Evolutionary conservation across 768 basidiomycete species (phyloP), one percentile per base, ranked within the genome.

Genomic region (Boletus vermiculosoides): DNA sequence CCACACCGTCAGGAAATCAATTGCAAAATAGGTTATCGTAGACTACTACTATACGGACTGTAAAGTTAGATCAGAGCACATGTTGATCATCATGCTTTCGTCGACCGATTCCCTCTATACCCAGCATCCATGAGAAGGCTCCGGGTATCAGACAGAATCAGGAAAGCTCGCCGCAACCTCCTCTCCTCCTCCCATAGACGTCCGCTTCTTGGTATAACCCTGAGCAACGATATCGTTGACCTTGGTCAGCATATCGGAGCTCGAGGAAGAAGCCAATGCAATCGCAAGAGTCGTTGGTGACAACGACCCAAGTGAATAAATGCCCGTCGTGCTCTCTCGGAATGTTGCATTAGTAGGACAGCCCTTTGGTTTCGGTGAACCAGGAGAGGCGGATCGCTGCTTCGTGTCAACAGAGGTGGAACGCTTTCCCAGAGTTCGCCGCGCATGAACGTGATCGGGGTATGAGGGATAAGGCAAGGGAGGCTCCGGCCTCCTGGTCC

Each of bases 221-320:
- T 57, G 64, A 22, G 68, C 64, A 31, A 79, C 64, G 22, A 78
- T 75, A 20, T 72, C 67, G 31, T 74, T 73, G 3, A 79, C 74
- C 48, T 60, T 71, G 54, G 50, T 61, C 18, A 76, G 52, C 52
- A 72, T 65, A 16, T 67, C 69, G 34, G 34, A 45, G 45, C 64
- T 72, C 31, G 66, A 52, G 5, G 63, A 55, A n/a, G 67, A 56
- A 3, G 59, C 63, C 45, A 71, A 42, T 2, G 57, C 65, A 15
- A 64, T 47, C 20, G 63, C 66, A 0, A 70, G 59, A 41, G 60
- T 61, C 20, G 62, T 68, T 6, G 62, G 69, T 5, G 69, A 68
- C 23, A 68, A 39, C 23, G 69, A 59, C 3, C 58, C 66, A 2
- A 64, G 56, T 4, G 55, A 59, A 49, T 37, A 58, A 15, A 60